Percentiles rank a stretch among this genome's conserved stretches.
phyloP scores from a whole-genome alignment of 345 rosid genomes.

The Citrus medica region DNA sequence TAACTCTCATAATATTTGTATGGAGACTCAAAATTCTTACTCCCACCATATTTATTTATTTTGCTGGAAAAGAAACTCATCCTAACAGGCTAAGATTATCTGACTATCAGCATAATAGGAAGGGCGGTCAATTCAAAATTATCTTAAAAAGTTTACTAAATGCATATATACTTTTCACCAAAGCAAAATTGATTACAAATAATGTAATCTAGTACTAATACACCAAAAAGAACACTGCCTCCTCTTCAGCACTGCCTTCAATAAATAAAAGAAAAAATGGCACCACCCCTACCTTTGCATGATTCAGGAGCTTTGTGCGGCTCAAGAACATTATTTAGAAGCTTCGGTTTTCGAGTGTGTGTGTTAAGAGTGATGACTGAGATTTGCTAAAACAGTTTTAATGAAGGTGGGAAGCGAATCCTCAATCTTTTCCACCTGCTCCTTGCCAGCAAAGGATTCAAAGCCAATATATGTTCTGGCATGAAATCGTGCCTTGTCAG shows the following conservation, averaged over 20 bases:
- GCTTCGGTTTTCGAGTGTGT: constrained; percentile 2
- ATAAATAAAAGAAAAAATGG: background rate
- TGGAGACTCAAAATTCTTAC: accelerated
- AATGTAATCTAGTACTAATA: background rate
- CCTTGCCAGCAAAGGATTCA: constrained; percentile 53
- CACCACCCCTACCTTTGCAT: background rate
- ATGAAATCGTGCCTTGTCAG: constrained; percentile 93
- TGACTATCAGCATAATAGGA: background rate
- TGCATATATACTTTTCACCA: background rate
- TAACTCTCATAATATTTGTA: too few species aligned
- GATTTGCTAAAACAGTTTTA: constrained; percentile 14
- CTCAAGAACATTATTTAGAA: constrained; percentile 6
- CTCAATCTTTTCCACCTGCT: constrained; percentile 82
- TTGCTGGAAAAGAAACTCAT: background rate
- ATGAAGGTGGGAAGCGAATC: constrained; percentile 35
- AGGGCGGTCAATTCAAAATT: background rate
- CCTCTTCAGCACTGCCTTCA: background rate
- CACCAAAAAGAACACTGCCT: background rate
- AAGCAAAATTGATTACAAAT: background rate
- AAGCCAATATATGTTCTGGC: constrained; percentile 71
- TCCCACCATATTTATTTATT: background rate
- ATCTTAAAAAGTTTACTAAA: background rate
- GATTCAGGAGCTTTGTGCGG: background rate
- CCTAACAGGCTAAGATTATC: background rate
- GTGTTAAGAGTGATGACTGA: background rate